Percentiles rank a stretch among this genome's conserved stretches.
These are phyloP conservation scores for Neopestalotiopsis sp. DNA, from an alignment of 2,329 filamentous ascomycete genomes.

Conservation along the genomic window DNA sequence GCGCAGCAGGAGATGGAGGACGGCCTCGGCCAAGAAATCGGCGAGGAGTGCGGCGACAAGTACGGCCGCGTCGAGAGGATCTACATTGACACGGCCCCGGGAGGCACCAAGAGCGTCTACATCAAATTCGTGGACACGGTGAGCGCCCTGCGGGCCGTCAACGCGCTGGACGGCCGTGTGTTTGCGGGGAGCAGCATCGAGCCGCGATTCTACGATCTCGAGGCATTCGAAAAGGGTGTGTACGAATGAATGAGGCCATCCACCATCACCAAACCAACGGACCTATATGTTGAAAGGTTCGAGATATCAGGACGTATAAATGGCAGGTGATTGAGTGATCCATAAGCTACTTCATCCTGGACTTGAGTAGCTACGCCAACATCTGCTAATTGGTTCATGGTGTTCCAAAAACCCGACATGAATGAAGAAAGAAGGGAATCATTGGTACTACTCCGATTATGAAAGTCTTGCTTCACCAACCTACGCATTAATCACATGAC, in stretches of 20 bases:
- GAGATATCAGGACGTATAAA: too few relatives aligned
- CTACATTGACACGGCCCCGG: conserved; percentile 67
- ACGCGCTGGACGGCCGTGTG: conserved; percentile 82
- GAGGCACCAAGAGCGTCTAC: conserved; percentile 73
- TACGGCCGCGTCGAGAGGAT: conserved; percentile 85
- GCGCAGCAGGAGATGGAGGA: conserved; percentile 77
- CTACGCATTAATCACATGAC: too few relatives aligned
- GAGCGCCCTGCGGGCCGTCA: conserved; percentile 86
- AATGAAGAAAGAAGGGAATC: too few relatives aligned
- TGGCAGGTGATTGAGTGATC: too few relatives aligned
- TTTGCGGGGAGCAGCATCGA: conserved; percentile 87
- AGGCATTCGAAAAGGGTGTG: conserved; percentile 77
- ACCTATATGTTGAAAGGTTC: too few relatives aligned
- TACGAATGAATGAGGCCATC: conserved; percentile 41
- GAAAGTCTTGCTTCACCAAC: too few relatives aligned
- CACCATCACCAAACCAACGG: too few relatives aligned
- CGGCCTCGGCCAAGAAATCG: conserved; percentile 89
- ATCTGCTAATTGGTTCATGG: too few relatives aligned
- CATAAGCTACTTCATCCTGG: too few relatives aligned
- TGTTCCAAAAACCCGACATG: too few relatives aligned
- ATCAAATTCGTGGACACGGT: conserved; percentile 90
- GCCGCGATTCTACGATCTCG: conserved; percentile 82
- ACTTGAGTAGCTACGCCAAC: too few relatives aligned
- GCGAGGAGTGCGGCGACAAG: conserved; percentile 88
- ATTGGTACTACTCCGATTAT: too few relatives aligned